These are phyloP conservation scores for Carex myosuroides DNA, from an alignment of 176 grass and related monocot species.

Conservation along the genomic window DNA sequence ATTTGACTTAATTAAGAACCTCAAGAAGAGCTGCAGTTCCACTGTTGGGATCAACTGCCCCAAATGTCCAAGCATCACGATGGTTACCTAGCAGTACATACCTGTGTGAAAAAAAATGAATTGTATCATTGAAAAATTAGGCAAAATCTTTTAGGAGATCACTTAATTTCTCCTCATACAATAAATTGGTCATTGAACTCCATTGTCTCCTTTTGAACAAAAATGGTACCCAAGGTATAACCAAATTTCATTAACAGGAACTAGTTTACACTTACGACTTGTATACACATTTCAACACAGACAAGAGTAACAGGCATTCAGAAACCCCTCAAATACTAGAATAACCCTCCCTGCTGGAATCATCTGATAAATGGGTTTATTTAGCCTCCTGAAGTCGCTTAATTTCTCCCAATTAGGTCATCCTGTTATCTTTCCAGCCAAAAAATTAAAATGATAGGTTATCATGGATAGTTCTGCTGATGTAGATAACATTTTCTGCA, in stretches of 20 bases:
- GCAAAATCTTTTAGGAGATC: not conserved
- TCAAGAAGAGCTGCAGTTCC: slow-evolving; percentile 86
- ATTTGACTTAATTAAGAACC: slow-evolving; percentile 25
- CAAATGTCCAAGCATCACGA: slow-evolving; percentile 95
- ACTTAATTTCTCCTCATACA: not conserved
- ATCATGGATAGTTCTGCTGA: not conserved
- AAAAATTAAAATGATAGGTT: not conserved
- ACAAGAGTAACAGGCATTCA: not conserved
- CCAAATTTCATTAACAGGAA: not conserved
- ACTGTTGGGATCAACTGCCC: slow-evolving; percentile 72
- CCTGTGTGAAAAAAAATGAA: slow-evolving; percentile 16
- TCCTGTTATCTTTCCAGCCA: not conserved
- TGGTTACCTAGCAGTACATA: slow-evolving; percentile 92
- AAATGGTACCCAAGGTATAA: not conserved
- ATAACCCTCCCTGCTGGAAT: not conserved
- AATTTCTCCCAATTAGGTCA: not conserved
- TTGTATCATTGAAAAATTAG: not conserved
- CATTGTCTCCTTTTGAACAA: not conserved
- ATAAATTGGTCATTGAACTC: not conserved
- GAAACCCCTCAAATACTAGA: not conserved
- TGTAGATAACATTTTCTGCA: not conserved
- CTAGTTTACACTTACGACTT: not conserved
- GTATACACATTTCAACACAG: not conserved
- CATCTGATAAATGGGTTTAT: not conserved
- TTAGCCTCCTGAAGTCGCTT: not conserved